phyloP scores from a whole-genome alignment of 139 green algal genomes.

The Eudorina sp. region DNA sequence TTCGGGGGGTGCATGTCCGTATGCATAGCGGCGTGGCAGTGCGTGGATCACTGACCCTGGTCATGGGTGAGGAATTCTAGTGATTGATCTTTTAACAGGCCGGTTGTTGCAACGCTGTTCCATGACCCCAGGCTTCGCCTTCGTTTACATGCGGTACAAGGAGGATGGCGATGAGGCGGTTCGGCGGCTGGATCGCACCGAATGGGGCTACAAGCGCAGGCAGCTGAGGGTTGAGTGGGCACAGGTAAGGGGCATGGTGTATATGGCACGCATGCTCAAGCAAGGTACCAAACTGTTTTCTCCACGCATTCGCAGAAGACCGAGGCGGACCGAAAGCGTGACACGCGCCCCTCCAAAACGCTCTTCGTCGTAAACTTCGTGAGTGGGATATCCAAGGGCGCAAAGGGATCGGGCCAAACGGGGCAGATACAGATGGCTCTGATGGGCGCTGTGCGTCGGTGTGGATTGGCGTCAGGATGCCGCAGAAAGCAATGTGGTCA shows the following conservation, averaged over 20 bases:
- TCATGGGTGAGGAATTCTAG: too few relatives aligned
- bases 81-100: too few relatives aligned
- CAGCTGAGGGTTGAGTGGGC: conserved; percentile 84
- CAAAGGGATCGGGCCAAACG: too few relatives aligned
- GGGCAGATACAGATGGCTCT: too few relatives aligned
- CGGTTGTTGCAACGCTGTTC: too few relatives aligned
- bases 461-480: too few relatives aligned
- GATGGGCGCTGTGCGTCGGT: too few relatives aligned
- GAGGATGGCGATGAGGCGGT: conserved; percentile 58
- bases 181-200: conserved; percentile 56
- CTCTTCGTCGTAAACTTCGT: conserved; percentile 87
- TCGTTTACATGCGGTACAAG: conserved; percentile 75
- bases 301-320: conserved; percentile 17
- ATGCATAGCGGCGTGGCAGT: too few relatives aligned
- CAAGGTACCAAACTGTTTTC: neutral
- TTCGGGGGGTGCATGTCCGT: too few relatives aligned
- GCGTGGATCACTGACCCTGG: too few relatives aligned
- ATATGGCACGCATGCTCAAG: neutral
- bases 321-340: conserved; percentile 43
- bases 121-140: conserved; percentile 71
- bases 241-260: conserved; percentile 63
- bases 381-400: neutral
- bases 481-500: too few relatives aligned
- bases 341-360: conserved; percentile 72
- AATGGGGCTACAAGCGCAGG: conserved; percentile 78